These are phyloP conservation scores for Vaccinium darrowii DNA, from an alignment of 148 eudicot species.

Conservation along the genomic window DNA sequence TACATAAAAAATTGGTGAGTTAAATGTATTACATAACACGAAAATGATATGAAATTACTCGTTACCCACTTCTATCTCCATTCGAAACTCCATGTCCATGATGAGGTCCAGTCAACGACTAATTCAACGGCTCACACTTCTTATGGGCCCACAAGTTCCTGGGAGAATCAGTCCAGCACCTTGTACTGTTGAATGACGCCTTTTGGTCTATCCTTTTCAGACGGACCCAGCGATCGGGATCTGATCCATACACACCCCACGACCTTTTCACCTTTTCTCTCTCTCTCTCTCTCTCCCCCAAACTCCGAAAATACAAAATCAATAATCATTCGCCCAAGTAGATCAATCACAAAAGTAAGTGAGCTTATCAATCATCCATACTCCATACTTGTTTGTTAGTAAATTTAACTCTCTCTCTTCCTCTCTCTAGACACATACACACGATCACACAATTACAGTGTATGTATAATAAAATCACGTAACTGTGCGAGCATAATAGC, in stretches of 20 bases:
- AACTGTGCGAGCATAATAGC: background rate
- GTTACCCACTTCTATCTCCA: no score
- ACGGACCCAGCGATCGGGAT: conserved; percentile 11
- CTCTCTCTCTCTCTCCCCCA: background rate
- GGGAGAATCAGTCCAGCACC: background rate
- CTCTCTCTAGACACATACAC: no score
- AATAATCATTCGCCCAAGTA: background rate
- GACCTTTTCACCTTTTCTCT: background rate
- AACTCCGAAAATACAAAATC: background rate
- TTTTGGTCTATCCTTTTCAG: background rate
- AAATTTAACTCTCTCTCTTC: background rate
- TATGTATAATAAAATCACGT: background rate
- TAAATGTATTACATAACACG: no score
- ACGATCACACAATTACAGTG: background rate
- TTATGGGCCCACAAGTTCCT: background rate
- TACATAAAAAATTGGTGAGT: no score
- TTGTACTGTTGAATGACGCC: background rate
- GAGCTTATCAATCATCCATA: background rate
- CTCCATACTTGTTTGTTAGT: background rate
- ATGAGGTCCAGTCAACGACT: background rate
- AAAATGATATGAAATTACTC: no score
- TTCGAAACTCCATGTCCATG: no score
- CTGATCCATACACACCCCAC: background rate
- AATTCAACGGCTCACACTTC: background rate
- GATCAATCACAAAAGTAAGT: background rate